Conservation (phyloP, 108 stramenopile genomes). For the Bacterosira constricta region DNA sequence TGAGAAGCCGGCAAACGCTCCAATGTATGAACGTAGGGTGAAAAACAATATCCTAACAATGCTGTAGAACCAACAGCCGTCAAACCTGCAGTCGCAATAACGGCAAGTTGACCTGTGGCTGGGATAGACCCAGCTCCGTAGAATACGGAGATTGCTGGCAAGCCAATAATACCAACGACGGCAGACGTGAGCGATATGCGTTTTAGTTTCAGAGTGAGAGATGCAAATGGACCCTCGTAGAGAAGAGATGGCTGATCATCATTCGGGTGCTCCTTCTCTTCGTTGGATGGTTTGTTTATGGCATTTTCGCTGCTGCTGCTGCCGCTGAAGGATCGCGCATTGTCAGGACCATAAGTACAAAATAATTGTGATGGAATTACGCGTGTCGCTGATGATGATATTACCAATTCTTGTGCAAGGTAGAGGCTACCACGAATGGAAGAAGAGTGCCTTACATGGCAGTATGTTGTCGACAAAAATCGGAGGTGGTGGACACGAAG, state of each 20-base stretch:
- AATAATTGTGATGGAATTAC: neutral
- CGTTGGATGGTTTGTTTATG: neutral
- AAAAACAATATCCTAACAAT: slow-evolving; percentile 82
- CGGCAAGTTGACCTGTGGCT: slow-evolving; percentile 61
- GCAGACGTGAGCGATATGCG: slow-evolving; percentile 77
- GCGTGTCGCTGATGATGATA: neutral
- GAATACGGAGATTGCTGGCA: slow-evolving; percentile 64
- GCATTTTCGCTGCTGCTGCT: neutral
- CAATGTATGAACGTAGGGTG: slow-evolving; percentile 76
- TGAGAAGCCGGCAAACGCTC: slow-evolving; percentile 37
- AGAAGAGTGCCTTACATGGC: neutral
- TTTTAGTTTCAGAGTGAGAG: slow-evolving; percentile 71
- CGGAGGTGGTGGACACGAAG: neutral
- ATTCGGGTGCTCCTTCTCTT: neutral
- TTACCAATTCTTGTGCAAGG: neutral
- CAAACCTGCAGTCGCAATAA: slow-evolving; percentile 66
- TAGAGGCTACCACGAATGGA: neutral
- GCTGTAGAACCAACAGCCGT: slow-evolving; percentile 73
- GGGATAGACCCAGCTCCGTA: slow-evolving; percentile 60
- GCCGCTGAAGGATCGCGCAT: neutral
- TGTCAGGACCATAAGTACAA: neutral
- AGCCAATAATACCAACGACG: slow-evolving; percentile 61
- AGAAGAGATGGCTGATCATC: slow-evolving; percentile 8
- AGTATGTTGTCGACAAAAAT: neutral
- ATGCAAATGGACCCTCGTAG: slow-evolving; percentile 77